phyloP scores from a whole-genome alignment of 192 early-diverging fungal genomes.

The Funneliformis mosseae region DNA sequence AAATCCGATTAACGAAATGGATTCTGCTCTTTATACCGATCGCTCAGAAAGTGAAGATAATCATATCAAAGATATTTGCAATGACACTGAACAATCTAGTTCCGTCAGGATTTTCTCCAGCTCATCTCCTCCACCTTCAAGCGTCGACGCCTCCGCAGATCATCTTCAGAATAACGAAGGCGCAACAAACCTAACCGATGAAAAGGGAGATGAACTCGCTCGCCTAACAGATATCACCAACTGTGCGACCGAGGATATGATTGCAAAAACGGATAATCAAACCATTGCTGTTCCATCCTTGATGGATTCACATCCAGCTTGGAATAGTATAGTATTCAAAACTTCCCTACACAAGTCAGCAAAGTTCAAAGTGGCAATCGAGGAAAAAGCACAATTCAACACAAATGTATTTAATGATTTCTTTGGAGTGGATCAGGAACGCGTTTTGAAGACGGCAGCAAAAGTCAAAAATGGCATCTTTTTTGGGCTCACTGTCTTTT shows the following conservation, averaged over 20 bases:
- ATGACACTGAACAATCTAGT: neutral
- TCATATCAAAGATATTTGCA: too few species aligned
- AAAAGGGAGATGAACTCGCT: neutral
- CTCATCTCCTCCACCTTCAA: neutral
- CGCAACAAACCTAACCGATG: neutral
- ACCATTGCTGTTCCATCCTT: neutral
- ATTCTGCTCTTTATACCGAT: neutral
- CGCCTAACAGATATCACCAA: neutral
- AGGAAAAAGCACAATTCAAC: neutral
- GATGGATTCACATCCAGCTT: neutral
- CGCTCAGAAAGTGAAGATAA: neutral
- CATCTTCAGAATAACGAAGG: neutral
- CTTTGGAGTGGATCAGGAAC: neutral
- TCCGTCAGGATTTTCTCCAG: neutral
- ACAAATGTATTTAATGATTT: neutral
- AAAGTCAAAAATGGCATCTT: neutral
- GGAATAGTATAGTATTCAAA: neutral
- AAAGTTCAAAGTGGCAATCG: neutral
- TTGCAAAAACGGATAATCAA: neutral
- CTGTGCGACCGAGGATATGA: neutral
- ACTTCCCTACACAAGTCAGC: neutral
- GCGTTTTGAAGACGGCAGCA: neutral
- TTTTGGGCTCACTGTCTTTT: neutral
- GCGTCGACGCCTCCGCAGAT: neutral
- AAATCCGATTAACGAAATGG: too few species aligned